phyloP scores from a whole-genome alignment of 495 filamentous ascomycete genomes.

The Hamigera avellanea region DNA sequence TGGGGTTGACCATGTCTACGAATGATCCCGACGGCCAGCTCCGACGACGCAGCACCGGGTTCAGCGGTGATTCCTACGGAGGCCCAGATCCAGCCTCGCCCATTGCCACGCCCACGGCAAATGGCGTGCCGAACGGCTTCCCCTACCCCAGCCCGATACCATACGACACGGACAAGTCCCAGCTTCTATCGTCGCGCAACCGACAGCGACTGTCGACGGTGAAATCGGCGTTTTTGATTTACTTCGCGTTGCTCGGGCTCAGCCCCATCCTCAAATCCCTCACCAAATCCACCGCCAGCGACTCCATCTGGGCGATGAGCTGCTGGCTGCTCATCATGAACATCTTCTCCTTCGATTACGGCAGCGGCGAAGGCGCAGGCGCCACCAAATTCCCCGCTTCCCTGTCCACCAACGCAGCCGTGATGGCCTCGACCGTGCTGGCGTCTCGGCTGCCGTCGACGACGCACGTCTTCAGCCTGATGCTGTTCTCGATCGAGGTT shows the following conservation, averaged over 20 bases:
- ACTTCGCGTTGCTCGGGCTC: slow-evolving; percentile 78
- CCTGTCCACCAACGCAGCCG: slow-evolving; percentile 84
- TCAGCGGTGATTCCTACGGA: slow-evolving; percentile 8
- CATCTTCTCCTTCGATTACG: slow-evolving; percentile 95
- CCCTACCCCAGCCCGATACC: slow-evolving; percentile 6
- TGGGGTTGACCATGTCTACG: slow-evolving; percentile 33
- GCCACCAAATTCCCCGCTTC: slow-evolving; percentile 63
- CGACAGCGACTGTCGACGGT: slow-evolving; percentile 58
- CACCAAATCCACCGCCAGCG: slow-evolving; percentile 75
- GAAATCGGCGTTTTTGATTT: slow-evolving; percentile 90
- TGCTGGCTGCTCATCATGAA: slow-evolving; percentile 90
- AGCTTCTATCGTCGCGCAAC: slow-evolving; percentile 44
- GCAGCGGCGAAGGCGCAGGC: slow-evolving; percentile 43
- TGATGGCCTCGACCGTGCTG: slow-evolving; percentile 89
- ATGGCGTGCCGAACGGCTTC: slow-evolving; percentile 4
- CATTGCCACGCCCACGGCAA: slow-evolving; percentile 2
- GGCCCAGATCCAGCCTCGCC: slow-evolving; percentile 1
- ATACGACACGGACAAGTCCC: slow-evolving; percentile 9
- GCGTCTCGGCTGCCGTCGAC: slow-evolving; percentile 80
- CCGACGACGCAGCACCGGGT: slow-evolving; percentile 10
- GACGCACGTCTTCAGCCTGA: slow-evolving; percentile 89
- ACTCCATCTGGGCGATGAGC: slow-evolving; percentile 95
- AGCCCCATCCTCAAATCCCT: slow-evolving; percentile 91
- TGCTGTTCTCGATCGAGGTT: slow-evolving; percentile 91
- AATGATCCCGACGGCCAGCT: slow-evolving; percentile 17